Base-by-base conservation (phyloP, 768 basidiomycete genomes). In the Serendipita sp. region DNA sequence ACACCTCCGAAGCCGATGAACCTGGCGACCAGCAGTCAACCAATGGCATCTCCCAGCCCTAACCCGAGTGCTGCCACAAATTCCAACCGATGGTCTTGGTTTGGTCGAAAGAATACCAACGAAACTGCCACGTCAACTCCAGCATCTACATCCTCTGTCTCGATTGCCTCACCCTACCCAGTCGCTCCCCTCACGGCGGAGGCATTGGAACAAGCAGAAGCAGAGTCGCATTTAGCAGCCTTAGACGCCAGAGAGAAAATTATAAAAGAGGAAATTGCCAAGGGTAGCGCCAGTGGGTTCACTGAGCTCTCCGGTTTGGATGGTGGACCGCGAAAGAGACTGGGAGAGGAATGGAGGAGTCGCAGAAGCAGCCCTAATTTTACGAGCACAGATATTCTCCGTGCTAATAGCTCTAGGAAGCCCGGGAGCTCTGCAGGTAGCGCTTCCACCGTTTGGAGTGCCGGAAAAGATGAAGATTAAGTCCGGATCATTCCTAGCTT, bases 371-470 rank as follows among this genome's bases (percentile, higher is more conserved):
- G 68, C 65, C 69, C 68, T 38, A 86, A 84, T 67, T 51, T 68
- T n/a, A 63, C 54, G 28, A 60, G 65, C 15, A 51, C 51, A 11
- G 66, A 63, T 28, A 62, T 46, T 28, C 48, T 45, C 44, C 67
- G 66, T 41, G 64, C 66, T 3, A 24, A 37, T 32, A 60, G 56
- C 35, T 60, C 35, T 11, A 60, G 56, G 35, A 60, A 60, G 56
- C 79, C 72, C 28, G 81, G 83, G 45, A 86, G 85, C 5, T 63
- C 38, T 5, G 86, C 85, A 67, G 81, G 82, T 44, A 85, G 83
- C 68, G 84, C 81, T 10, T 88, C 87, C 73, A 92, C 89, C 1
- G 86, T 92, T 34, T 92, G 86, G 85, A 91, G 89, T 72, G 89
- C 89, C 62, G 89, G 89, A 28, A 60, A 60, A 1, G 56, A 60